These are phyloP conservation scores for Fragaria iinumae DNA, from an alignment of 306 rosid species.

Conservation along the genomic window DNA sequence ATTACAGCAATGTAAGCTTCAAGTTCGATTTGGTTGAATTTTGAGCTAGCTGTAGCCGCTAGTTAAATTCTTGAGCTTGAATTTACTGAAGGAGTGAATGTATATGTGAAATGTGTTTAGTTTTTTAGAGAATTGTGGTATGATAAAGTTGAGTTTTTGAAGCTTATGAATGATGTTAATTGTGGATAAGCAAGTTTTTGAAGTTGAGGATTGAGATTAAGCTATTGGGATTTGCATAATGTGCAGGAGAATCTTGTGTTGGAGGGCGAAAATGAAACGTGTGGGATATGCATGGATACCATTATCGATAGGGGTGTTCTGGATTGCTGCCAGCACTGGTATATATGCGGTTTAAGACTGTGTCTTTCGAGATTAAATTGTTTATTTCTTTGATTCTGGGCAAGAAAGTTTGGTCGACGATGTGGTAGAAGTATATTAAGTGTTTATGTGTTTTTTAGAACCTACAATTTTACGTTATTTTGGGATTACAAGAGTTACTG, in stretches of 20 bases:
- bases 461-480: no score
- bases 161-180: no score
- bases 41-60: background rate
- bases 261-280: conserved; percentile 71
- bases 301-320: conserved; percentile 88
- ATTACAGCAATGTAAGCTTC: conserved; percentile 46
- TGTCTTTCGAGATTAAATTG: background rate
- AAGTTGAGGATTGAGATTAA: background rate
- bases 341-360: conserved; percentile 28
- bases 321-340: conserved; percentile 99
- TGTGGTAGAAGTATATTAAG: background rate
- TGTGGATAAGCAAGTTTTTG: conserved; percentile 11
- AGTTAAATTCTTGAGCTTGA: background rate
- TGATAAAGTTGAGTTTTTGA: no score
- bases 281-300: conserved; percentile 95
- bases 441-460: background rate
- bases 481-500: background rate
- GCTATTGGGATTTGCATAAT: conserved; percentile 7
- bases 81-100: background rate
- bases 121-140: background rate
- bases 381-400: background rate
- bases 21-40: conserved; percentile 14
- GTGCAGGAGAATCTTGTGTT: conserved; percentile 52
- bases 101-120: background rate
- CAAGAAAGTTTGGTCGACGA: background rate